Percentiles rank a stretch among this genome's conserved stretches.
Conservation (phyloP, 257 asterid genomes). For the Plantago major region DNA sequence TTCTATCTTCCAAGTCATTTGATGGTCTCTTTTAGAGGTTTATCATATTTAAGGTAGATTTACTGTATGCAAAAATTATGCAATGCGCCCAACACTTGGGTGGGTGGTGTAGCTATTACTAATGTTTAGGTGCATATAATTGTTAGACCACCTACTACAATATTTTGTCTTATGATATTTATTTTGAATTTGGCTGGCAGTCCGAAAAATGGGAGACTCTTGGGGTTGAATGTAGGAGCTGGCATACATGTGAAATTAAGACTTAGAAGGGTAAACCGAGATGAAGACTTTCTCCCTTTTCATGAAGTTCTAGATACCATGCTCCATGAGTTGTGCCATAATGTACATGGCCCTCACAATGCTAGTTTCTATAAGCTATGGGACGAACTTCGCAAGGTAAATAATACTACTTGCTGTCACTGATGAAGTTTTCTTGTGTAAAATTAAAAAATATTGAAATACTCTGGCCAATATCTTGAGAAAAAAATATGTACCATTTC, state of each 20-base stretch:
- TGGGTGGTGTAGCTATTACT: too few species aligned
- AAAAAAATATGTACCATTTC: not conserved
- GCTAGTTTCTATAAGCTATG: constrained; percentile 86
- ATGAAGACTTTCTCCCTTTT: constrained; percentile 67
- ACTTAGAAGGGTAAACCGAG: constrained; percentile 69
- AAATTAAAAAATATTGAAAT: not conserved
- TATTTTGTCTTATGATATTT: too few species aligned
- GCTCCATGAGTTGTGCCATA: constrained; percentile 97
- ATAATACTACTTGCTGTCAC: not conserved
- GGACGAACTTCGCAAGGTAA: constrained; percentile 90
- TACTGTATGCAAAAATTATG: too few species aligned
- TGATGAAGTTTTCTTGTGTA: not conserved
- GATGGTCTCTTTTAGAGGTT: too few species aligned
- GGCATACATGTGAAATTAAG: constrained; percentile 77
- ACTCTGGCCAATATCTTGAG: not conserved
- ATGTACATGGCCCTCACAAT: constrained; percentile 80
- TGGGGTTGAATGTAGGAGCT: constrained; percentile 78
- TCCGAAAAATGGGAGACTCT: constrained; percentile 62
- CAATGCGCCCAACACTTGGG: too few species aligned
- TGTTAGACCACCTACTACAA: too few species aligned
- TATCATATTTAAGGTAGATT: too few species aligned
- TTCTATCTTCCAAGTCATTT: too few species aligned
- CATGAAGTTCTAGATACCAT: constrained; percentile 81
- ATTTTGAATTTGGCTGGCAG: too few species aligned
- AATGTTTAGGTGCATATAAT: too few species aligned